Base-by-base conservation (phyloP, 23 red algal species). In the Agarophyton chilense region DNA sequence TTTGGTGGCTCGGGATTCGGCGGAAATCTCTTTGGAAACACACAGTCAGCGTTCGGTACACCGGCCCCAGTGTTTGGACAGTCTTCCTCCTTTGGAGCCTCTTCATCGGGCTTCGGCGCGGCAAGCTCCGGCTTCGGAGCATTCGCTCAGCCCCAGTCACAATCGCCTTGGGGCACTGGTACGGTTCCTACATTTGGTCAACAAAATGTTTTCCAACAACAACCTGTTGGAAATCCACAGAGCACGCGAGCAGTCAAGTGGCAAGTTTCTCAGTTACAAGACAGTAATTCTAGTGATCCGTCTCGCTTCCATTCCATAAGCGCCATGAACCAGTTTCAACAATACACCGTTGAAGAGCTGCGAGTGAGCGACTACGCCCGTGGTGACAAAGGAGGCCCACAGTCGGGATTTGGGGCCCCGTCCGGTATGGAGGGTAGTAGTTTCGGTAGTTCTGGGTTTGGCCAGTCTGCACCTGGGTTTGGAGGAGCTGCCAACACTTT, bases 321-420 rank as follows among this genome's bases (percentile, higher is more conserved):
- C 40, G 72, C 73, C 67, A 92, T 92, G 89, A 52, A 77, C n/a
- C 79, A 66, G 16, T 92, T 78, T 35, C 89, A 78, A 18, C 53
- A 56, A 2, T 92, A 76, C 50, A 66, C 54, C n/a, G 47, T 84
- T 10, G 95, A 97, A 50, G 95, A 97, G 64, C 70, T 97, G 2
- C 90, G 95, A 26, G 45, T 60, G 26, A 84, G 77, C 40, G 95
- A 97, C 72, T 97, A 97, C 51, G 39, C 7, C 1, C 72, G 71
- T 12, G 90, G 90, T 41, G 92, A 97, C 49, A 92, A 92, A 61
- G 95, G 95, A 32, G 65, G 36, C 25, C 36, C 53, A 7, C 70
- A 61, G 28, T 53, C 28, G n/a, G 33, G 34, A 47, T 80, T 55
- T 55, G 77, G 54, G 2, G 28, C 1, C 36, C 12, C 44, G n/a